Base-by-base conservation (phyloP, 768 basidiomycete species). In the Cyclocybe cylindracea region DNA sequence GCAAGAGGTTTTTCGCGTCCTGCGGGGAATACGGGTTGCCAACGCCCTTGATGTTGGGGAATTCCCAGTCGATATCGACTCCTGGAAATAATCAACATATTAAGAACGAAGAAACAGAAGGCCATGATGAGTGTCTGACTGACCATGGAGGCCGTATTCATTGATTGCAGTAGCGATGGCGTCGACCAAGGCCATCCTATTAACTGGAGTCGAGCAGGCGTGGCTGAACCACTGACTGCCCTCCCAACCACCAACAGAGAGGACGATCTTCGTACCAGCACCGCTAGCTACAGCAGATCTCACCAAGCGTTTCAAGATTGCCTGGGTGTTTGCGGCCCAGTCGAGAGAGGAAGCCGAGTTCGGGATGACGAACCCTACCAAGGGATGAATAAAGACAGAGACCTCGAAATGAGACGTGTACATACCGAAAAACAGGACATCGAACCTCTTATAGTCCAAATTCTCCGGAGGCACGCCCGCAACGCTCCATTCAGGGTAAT, bases 181-280 rank as follows among this genome's bases (percentile, higher is more conserved):
- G 31, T 72, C 68, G 16, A 79, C 76, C 58, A 91, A 85, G 0
- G 71, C 79, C 14, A 70, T 57, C 10, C 85, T 70, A 57, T 77
- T 78, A 2, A 62, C 55, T 0, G 74, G 61, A 14, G 68, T 75
- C 13, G 78, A 72, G 50, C 80, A 74, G 1, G 82, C 77, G 40
- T 80, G 71, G 19, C 84, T 86, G 63, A 84, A 89, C 66, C 78
- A 85, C 37, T 72, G 65, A 52, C 78, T 77, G 36, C 87, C 88
- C 14, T 78, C 79, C 86, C 87, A 89, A 1, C 87, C 87, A 48
- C 80, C 87, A 44, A 89, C 76, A 34, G 84, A 82, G 19, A 89
- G 72, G 39, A 85, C 80, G 47, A 89, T 79, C 61, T 79, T 80
- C 32, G 86, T 86, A 2, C 78, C 80, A 18, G 74, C 69, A 1